phyloP scores from a whole-genome alignment of 2,329 filamentous ascomycete species.

The Massarina eburnea region DNA sequence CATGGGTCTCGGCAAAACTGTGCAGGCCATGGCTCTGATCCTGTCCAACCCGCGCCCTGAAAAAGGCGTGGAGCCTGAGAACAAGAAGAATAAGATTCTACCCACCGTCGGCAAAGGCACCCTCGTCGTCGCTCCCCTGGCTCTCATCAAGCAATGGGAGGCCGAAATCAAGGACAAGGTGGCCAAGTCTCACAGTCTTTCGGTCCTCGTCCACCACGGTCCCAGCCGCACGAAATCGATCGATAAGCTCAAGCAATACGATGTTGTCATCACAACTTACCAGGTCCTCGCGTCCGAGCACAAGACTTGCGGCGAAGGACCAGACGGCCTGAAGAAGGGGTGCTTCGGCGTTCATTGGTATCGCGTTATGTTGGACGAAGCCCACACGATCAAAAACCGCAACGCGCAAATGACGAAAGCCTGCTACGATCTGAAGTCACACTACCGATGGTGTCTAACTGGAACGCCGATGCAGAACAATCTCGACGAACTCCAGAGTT shows the following conservation, averaged over 20 bases:
- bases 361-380: constrained; percentile 91
- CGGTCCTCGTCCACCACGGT: constrained; percentile 89
- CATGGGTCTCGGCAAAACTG: constrained; percentile 95
- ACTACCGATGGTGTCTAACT: constrained; percentile 94
- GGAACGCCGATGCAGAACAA: constrained; percentile 99
- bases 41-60: constrained; percentile 73
- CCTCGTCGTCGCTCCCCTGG: constrained; percentile 87
- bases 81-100: constrained; percentile 67
- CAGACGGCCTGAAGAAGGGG: constrained; percentile 68
- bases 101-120: constrained; percentile 74
- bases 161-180: constrained; percentile 86
- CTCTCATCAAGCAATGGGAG: constrained; percentile 97
- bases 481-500: constrained; percentile 89
- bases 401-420: constrained; percentile 95
- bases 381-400: constrained; percentile 97
- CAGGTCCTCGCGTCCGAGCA: constrained; percentile 93
- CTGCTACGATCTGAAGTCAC: constrained; percentile 78
- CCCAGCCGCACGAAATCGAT: constrained; percentile 78
- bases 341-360: constrained; percentile 96
- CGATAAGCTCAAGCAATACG: constrained; percentile 77
- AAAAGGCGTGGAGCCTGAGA: constrained; percentile 50
- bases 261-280: constrained; percentile 97
- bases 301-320: constrained; percentile 64
- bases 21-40: constrained; percentile 89
- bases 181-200: constrained; percentile 66